Conservation (phyloP, 371 early-diverging fungal genomes). For the Batkoa obscura region DNA sequence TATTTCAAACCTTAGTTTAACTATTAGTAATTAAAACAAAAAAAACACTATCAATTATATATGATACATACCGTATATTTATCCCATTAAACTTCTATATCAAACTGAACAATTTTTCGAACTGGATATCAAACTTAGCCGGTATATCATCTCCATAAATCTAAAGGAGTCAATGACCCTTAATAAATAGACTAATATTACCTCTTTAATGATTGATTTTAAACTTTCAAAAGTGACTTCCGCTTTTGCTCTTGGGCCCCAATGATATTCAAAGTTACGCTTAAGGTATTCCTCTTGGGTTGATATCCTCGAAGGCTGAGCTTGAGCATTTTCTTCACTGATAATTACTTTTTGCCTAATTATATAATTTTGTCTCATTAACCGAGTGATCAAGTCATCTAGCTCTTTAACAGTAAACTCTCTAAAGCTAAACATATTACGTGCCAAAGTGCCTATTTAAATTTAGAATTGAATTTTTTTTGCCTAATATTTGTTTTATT, state of each 20-base stretch:
- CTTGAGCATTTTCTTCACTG: constrained; percentile 11
- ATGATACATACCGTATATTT: no score
- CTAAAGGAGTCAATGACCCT: not conserved
- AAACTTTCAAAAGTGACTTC: constrained; percentile 34
- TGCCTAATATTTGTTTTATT: no score
- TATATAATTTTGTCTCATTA: constrained; percentile 35
- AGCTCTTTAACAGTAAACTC: not conserved
- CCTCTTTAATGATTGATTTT: constrained; percentile 29
- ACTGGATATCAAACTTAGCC: not conserved
- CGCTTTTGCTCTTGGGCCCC: constrained; percentile 52
- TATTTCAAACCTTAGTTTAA: no score
- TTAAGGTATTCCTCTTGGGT: constrained; percentile 11
- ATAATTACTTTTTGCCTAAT: constrained; percentile 10
- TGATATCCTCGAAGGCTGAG: no score
- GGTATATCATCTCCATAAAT: constrained; percentile 2
- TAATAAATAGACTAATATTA: constrained; percentile 3
- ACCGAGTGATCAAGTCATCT: not conserved
- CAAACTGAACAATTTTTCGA: no score
- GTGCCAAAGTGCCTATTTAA: no score
- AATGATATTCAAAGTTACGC: constrained; percentile 23
- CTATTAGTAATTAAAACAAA: no score
- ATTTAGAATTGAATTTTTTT: no score
- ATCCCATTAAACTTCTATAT: no score
- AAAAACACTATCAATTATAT: no score
- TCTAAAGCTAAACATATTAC: no score